phyloP scores from a whole-genome alignment of 352 stramenopile species.

The Phytophthora pinifolia region DNA sequence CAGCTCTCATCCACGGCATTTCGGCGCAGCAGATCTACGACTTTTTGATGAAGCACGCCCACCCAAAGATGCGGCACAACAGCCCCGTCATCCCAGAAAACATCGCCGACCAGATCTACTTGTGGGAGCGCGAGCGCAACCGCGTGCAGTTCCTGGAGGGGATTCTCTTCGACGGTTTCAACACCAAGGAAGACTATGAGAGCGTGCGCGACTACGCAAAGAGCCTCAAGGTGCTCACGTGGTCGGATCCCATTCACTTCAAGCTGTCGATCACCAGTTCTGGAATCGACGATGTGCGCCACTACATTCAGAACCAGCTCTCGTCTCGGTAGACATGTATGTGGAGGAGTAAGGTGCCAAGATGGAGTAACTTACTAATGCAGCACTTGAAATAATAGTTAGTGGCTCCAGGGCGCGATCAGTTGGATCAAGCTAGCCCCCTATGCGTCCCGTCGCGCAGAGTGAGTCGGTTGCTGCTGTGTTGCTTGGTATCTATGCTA shows the following conservation, averaged over 20 bases:
- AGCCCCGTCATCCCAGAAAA: conserved; percentile 84
- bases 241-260: conserved; percentile 81
- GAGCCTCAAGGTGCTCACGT: conserved; percentile 76
- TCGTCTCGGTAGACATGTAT: conserved; percentile 26
- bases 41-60: conserved; percentile 89
- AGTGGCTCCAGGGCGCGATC: conserved; percentile 25
- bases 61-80: conserved; percentile 80
- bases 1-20: conserved; percentile 89
- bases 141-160: conserved; percentile 82
- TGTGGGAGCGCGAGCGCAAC: conserved; percentile 92
- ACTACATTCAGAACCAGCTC: conserved; percentile 73
- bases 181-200: conserved; percentile 84
- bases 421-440: conserved; percentile 15
- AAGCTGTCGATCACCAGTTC: conserved; percentile 63
- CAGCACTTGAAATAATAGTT: conserved; percentile 39
- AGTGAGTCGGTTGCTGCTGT: conserved; percentile 17
- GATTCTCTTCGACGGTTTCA: conserved; percentile 88
- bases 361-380: conserved; percentile 34
- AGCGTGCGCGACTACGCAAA: conserved; percentile 68
- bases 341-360: too few relatives aligned
- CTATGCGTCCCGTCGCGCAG: conserved; percentile 30
- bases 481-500: conserved; percentile 36
- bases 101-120: conserved; percentile 90
- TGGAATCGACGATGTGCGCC: conserved; percentile 67
- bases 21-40: conserved; percentile 92